Evolutionary conservation across 768 basidiomycete genomes (phyloP).

Genomic region (Omphalotus guepiniiformis): DNA sequence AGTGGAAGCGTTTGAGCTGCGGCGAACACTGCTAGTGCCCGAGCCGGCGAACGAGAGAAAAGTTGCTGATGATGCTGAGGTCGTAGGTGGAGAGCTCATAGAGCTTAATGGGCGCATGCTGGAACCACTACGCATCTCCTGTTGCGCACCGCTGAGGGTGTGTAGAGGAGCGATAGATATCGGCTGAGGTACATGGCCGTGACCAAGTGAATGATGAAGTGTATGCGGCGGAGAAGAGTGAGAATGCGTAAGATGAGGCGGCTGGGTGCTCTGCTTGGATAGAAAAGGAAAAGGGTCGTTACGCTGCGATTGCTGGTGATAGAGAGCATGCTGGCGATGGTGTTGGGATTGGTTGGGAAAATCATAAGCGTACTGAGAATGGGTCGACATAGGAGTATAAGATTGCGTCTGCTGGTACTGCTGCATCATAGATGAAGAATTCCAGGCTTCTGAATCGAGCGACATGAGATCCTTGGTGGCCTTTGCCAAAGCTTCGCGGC

Average conservation of each 20-base stretch:
- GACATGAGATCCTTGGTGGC: conserved; percentile 85
- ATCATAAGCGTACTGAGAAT: conserved; percentile 13
- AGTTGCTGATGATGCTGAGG: conserved; percentile 18
- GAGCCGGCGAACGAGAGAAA: background rate
- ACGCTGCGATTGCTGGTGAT: conserved; percentile 20
- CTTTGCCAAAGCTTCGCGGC: conserved; percentile 64
- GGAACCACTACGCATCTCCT: conserved; percentile 12
- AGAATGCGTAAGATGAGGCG: conserved; percentile 5
- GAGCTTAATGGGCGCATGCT: conserved; percentile 16
- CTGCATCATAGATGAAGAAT: conserved; percentile 19
- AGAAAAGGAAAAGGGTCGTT: conserved; percentile 12
- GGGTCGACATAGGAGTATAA: conserved; percentile 19
- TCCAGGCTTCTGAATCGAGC: conserved; percentile 48
- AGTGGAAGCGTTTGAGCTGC: conserved; percentile 20
- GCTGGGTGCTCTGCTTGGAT: conserved; percentile 10
- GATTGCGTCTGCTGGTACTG: conserved; percentile 15
- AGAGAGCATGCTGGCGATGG: conserved; percentile 11
- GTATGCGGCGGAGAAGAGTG: conserved; percentile 1
- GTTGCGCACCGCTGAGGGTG: conserved; percentile 13
- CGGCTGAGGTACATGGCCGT: conserved; percentile 10
- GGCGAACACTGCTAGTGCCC: background rate
- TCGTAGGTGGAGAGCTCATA: conserved; percentile 14
- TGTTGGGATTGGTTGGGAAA: conserved; percentile 14
- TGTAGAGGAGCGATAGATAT: conserved; percentile 7
- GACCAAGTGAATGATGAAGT: conserved; percentile 10